Conservation (phyloP, 2,329 filamentous ascomycete species). For the Sporothrix protearum region DNA sequence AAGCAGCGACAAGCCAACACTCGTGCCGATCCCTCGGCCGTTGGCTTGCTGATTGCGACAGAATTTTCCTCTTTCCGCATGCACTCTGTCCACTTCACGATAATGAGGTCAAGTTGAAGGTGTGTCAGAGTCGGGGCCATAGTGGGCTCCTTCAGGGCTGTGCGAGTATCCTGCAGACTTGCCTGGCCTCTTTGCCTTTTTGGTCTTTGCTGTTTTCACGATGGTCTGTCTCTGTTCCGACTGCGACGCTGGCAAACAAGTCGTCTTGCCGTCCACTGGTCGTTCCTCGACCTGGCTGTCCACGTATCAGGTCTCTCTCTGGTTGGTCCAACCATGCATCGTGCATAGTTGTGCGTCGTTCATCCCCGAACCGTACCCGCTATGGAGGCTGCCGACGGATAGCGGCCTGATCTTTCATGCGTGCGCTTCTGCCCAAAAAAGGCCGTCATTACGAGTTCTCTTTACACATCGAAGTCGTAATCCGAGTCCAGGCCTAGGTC, state of each 20-base stretch:
- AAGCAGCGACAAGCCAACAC: background rate
- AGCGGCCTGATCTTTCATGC: slow-evolving; percentile 13
- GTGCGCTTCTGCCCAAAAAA: background rate
- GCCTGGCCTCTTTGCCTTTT: background rate
- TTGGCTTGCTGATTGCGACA: background rate
- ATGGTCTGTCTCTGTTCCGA: background rate
- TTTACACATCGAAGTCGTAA: background rate
- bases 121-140: background rate
- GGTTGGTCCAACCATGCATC: background rate
- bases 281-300: background rate
- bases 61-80: background rate
- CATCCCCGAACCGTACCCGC: background rate
- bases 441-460: background rate
- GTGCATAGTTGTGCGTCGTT: background rate
- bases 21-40: background rate
- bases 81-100: background rate
- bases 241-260: slow-evolving; percentile 1
- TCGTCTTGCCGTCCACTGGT: background rate
- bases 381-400: slow-evolving; percentile 12
- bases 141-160: too few relatives aligned
- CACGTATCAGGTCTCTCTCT: background rate
- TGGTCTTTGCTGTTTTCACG: background rate
- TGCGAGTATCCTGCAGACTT: background rate
- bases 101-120: background rate
- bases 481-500: background rate